phyloP scores from a whole-genome alignment of 1,284 basidiomycete genomes.

The Ganoderma boninense region DNA sequence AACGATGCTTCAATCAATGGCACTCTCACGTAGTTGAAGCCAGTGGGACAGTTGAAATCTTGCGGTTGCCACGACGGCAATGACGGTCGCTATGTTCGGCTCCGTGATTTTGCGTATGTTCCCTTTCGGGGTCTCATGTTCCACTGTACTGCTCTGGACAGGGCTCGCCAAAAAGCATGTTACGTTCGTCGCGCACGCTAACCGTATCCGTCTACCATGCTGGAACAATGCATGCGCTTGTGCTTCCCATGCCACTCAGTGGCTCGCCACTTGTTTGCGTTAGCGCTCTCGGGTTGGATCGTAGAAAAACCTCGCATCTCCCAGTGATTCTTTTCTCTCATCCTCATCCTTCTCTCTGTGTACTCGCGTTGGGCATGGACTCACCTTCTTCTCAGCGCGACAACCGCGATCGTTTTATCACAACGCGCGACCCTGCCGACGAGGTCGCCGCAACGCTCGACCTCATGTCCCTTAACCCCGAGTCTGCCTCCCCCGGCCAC shows the following conservation, averaged over 20 bases:
- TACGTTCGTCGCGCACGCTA: background rate
- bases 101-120: background rate
- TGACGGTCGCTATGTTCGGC: background rate
- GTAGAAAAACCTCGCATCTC: background rate
- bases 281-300: background rate
- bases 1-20: no score
- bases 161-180: background rate
- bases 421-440: slow-evolving; percentile 64
- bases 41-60: background rate
- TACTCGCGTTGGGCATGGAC: slow-evolving; percentile 19
- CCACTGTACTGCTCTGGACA: background rate
- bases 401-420: slow-evolving; percentile 78
- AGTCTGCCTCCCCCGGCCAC: slow-evolving; percentile 74
- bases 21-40: background rate
- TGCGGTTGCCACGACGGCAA: background rate
- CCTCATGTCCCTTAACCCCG: slow-evolving; percentile 65
- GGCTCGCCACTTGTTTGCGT: background rate
- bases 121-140: background rate
- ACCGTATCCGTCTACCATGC: background rate
- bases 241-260: slow-evolving; percentile 16
- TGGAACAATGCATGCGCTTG: slow-evolving; percentile 1
- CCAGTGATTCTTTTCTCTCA: background rate
- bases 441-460: slow-evolving; percentile 70
- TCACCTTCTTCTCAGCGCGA: slow-evolving; percentile 45
- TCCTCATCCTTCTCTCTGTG: slow-evolving; percentile 11